Evolutionary conservation across 192 early-diverging fungal species (phyloP).

Genomic region (Umbelopsis vinacea): DNA sequence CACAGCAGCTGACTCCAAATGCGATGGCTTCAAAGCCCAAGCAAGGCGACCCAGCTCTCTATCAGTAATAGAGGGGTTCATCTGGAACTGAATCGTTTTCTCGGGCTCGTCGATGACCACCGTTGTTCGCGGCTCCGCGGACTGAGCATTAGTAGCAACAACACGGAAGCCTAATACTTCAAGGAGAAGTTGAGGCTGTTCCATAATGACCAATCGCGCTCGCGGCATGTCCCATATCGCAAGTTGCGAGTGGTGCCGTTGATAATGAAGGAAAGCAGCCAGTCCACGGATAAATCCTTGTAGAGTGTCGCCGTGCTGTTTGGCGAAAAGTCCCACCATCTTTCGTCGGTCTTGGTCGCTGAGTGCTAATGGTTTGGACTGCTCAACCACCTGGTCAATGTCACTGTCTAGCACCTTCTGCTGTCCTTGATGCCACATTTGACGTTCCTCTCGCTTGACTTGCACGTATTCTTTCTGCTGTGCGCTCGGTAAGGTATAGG

Average conservation of each 20-base stretch:
- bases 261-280: constrained; percentile 1
- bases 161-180: background rate
- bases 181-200: background rate
- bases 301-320: background rate
- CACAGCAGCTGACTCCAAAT: background rate
- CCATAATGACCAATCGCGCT: background rate
- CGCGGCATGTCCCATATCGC: constrained; percentile 8
- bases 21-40: background rate
- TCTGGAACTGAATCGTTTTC: background rate
- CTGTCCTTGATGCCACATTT: background rate
- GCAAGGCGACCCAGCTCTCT: background rate
- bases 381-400: background rate
- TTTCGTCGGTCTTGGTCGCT: background rate
- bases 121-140: background rate
- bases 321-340: background rate
- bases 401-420: background rate
- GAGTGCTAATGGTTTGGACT: constrained; percentile 7
- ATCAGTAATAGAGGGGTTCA: background rate
- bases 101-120: background rate
- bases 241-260: background rate
- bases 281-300: background rate
- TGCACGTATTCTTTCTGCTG: constrained; percentile 5
- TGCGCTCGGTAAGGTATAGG: background rate
- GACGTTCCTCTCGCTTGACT: constrained; percentile 2
- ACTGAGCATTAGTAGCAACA: background rate